phyloP scores from a whole-genome alignment of 139 green algal species.

The Desmodesmus armatus region DNA sequence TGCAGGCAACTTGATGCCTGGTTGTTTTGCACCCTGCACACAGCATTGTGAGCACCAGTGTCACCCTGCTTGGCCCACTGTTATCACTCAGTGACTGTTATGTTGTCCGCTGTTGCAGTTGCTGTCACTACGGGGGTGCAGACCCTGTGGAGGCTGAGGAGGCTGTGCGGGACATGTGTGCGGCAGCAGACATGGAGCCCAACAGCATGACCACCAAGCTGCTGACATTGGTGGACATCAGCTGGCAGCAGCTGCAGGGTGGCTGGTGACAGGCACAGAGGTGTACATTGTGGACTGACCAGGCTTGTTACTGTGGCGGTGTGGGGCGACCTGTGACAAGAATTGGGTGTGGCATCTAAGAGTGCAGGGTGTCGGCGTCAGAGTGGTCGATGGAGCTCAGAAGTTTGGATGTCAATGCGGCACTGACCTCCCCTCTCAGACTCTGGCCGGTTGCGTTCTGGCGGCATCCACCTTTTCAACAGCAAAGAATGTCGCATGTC shows the following conservation, averaged over 20 bases:
- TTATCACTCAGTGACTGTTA: neutral
- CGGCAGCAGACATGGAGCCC: slow-evolving; percentile 21
- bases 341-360: too few relatives aligned
- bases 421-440: too few relatives aligned
- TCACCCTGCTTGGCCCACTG: neutral
- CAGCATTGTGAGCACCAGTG: neutral
- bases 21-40: neutral
- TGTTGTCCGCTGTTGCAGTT: slow-evolving; percentile 22
- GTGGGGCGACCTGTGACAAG: too few relatives aligned
- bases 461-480: too few relatives aligned
- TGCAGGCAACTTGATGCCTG: neutral
- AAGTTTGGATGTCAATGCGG: too few relatives aligned
- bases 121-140: slow-evolving; percentile 39
- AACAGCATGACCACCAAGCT: neutral
- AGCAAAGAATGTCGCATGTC: too few relatives aligned
- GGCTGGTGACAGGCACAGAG: neutral
- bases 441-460: too few relatives aligned
- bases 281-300: too few relatives aligned
- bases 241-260: slow-evolving; percentile 47
- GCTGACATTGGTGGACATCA: slow-evolving; percentile 33
- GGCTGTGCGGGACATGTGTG: slow-evolving; percentile 38
- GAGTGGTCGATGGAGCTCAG: too few relatives aligned
- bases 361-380: too few relatives aligned
- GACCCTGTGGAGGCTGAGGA: slow-evolving; percentile 32
- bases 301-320: too few relatives aligned